A percentile compares a stretch with the other conserved stretches of the same genome.
These are phyloP conservation scores for Ambrosia artemisiifolia DNA, from an alignment of 129 eudicot species.

Conservation along the genomic window DNA sequence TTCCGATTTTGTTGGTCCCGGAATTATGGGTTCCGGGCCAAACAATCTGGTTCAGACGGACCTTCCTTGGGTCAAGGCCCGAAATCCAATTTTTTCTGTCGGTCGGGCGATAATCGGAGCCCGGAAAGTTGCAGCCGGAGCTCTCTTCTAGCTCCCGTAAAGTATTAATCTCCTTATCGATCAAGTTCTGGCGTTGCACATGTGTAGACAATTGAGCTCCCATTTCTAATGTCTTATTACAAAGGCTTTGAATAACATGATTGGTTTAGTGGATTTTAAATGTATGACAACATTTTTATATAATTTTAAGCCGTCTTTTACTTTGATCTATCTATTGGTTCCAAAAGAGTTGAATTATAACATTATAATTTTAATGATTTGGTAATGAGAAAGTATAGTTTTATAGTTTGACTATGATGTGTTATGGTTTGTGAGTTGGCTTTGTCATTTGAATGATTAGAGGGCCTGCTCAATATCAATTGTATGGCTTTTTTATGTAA, in stretches of 20 bases:
- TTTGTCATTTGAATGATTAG: too few relatives aligned
- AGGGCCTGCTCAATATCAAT: too few relatives aligned
- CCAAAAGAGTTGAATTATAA: not conserved
- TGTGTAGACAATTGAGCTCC: constrained; percentile 72
- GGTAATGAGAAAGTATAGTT: too few relatives aligned
- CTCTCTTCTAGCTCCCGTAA: constrained; percentile 46
- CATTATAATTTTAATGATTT: too few relatives aligned
- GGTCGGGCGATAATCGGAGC: constrained; percentile 54
- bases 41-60: constrained; percentile 61
- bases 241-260: not conserved
- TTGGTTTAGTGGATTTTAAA: constrained; percentile 23
- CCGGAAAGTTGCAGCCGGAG: constrained; percentile 61
- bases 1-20: constrained; percentile 82
- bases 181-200: constrained; percentile 51
- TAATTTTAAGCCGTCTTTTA: constrained; percentile 22
- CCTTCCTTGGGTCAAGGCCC: constrained; percentile 53
- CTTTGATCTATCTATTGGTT: constrained; percentile 4
- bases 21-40: constrained; percentile 99
- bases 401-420: too few relatives aligned
- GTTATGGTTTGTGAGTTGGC: too few relatives aligned
- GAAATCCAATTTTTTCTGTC: constrained; percentile 90
- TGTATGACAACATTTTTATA: constrained; percentile 2
- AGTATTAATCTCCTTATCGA: constrained; percentile 51
- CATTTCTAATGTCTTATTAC: constrained; percentile 30
- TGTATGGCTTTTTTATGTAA: too few relatives aligned